Evolutionary conservation across 768 basidiomycete species (phyloP).

Genomic region (Naganishia friedmannii): DNA sequence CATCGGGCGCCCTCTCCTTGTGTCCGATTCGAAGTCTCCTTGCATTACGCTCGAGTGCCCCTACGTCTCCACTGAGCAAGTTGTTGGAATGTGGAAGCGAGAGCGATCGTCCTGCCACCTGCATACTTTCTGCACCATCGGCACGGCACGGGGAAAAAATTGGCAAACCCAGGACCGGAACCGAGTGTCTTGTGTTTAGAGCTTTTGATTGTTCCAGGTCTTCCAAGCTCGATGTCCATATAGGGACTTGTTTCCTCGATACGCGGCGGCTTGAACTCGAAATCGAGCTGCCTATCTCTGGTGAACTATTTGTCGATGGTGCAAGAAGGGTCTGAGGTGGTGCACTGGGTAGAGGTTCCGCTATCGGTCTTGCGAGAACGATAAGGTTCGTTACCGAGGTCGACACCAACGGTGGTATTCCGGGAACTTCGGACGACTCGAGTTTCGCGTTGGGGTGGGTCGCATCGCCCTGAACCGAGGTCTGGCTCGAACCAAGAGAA

Average conservation of each 20-base stretch:
- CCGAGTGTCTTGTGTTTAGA: too few relatives aligned
- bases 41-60: background rate
- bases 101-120: background rate
- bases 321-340: background rate
- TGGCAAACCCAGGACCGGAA: background rate
- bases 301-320: background rate
- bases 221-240: constrained; percentile 2
- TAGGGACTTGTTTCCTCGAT: background rate
- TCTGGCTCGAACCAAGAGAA: background rate
- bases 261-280: background rate
- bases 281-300: background rate
- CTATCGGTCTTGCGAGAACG: background rate
- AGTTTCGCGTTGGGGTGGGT: background rate
- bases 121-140: background rate
- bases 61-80: background rate
- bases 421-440: background rate
- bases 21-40: background rate
- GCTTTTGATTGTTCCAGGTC: background rate
- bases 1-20: background rate
- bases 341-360: background rate
- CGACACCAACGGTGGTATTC: background rate
- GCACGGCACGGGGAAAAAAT: background rate
- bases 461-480: background rate
- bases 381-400: background rate
- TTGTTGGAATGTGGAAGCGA: background rate